Evolutionary conservation across 441 rosid species (phyloP).

Genomic region (Isatis lusitanica): DNA sequence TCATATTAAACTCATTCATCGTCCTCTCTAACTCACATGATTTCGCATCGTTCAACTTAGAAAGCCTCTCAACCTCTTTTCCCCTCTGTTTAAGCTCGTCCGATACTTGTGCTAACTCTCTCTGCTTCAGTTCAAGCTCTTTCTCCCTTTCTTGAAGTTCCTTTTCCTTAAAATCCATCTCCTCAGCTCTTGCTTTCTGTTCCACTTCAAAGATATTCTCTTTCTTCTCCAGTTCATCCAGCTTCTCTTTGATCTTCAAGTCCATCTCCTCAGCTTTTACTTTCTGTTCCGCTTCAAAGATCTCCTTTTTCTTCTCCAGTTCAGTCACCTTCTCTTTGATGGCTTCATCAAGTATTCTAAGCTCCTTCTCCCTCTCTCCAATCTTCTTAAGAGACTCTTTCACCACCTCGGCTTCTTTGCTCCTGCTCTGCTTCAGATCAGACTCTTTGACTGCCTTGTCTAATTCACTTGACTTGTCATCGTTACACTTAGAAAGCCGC

Average conservation of each 20-base stretch:
- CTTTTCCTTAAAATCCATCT: not conserved
- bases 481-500: not conserved
- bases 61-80: too few species aligned
- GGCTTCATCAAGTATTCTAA: slow-evolving; percentile 1
- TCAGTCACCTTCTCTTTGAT: not conserved
- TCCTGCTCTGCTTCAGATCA: not conserved
- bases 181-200: not conserved
- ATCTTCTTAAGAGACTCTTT: not conserved
- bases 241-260: not conserved
- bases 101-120: not conserved
- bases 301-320: slow-evolving; percentile 6
- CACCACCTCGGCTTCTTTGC: not conserved
- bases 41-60: too few species aligned
- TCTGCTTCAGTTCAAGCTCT: not conserved
- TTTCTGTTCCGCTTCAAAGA: not conserved
- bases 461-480: not conserved
- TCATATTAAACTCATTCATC: too few species aligned
- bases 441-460: not conserved
- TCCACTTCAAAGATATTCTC: not conserved
- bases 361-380: not conserved
- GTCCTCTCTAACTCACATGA: too few species aligned
- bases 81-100: not conserved
- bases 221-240: not conserved
- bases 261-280: not conserved
- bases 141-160: not conserved